phyloP scores from a whole-genome alignment of 2,329 filamentous ascomycete genomes.

The Cladosporium halotolerans region DNA sequence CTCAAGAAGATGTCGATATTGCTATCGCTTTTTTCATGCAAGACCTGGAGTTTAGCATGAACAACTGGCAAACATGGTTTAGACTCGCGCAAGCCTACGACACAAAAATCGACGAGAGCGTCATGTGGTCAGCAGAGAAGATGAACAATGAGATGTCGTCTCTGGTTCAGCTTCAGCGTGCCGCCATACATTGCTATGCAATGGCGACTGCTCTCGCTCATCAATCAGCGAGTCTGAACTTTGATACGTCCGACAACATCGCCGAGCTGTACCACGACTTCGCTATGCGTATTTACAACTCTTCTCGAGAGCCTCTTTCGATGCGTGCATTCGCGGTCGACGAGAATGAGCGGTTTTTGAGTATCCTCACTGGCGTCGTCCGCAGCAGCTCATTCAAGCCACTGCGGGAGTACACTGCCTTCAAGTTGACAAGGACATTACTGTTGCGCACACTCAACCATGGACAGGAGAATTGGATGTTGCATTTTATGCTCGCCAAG shows the following conservation, averaged over 20 bases:
- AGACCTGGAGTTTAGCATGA: slow-evolving; percentile 73
- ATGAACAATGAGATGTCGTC: slow-evolving; percentile 77
- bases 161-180: slow-evolving; percentile 67
- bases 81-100: slow-evolving; percentile 81
- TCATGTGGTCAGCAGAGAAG: slow-evolving; percentile 85
- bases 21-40: slow-evolving; percentile 73
- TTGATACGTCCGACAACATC: slow-evolving; percentile 50
- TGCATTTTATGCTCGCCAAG: slow-evolving; percentile 64
- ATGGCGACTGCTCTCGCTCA: slow-evolving; percentile 62
- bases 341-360: slow-evolving; percentile 57
- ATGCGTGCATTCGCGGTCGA: slow-evolving; percentile 61
- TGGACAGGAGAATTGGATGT: slow-evolving; percentile 58
- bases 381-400: slow-evolving; percentile 56
- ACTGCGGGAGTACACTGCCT: slow-evolving; percentile 54
- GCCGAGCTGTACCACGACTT: slow-evolving; percentile 64
- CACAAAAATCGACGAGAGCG: slow-evolving; percentile 77
- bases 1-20: slow-evolving; percentile 77
- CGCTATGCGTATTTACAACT: slow-evolving; percentile 61
- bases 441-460: slow-evolving; percentile 54
- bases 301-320: slow-evolving; percentile 59
- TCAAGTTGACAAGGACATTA: slow-evolving; percentile 58
- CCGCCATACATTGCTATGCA: slow-evolving; percentile 71
- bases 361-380: slow-evolving; percentile 40
- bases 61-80: slow-evolving; percentile 88
- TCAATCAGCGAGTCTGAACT: slow-evolving; percentile 48